Base-by-base conservation (phyloP, 495 filamentous ascomycete species). In the Chaetomium tenue region DNA sequence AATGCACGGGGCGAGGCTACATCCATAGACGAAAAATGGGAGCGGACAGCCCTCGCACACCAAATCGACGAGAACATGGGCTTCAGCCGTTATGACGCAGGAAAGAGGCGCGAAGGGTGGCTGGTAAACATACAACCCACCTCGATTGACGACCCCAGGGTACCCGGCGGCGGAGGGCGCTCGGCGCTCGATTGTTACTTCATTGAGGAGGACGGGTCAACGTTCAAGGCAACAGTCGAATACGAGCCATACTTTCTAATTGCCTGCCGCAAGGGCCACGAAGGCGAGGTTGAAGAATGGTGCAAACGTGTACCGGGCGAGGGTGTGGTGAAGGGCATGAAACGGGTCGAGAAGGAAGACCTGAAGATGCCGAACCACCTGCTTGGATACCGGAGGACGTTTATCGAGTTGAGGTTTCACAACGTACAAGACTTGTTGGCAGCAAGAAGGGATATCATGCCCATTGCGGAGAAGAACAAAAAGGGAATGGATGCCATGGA, bases 151-250 rank as follows among this genome's bases (percentile, higher is more conserved):
- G 93, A 97, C 75, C 82, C 91, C 23, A 91, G 91, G 64, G 79
- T 91, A 6, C 86, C 87, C 13, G 88, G 89, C 60, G 76, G 93
- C 47, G 80, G 75, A 53, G 93, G 93, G 53, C 84, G 92, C 65
- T 91, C 94, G 2, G 94, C 89, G 8, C 88, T 99, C 60, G 95
- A 99, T 76, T 97, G 89, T 77, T 99, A 97, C 77, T 98, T 99
- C 77, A 86, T 99, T 55, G 92, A 94, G 71, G 91, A 97, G 60
- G 90, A 93, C 71, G 93, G 93, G 13, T 84, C 85, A 25, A 96
- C 90, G 26, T 99, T 98, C 83, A 98, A 98, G 76, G 93, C 94
- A 47, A 97, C 93, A 22, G 79, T 98, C 63, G 91, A 95, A 75
- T 97, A 96, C 72, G 92, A 97, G 73, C 94, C 94, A 30, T 99